A percentile compares a stretch with the other conserved stretches of the same genome.
phyloP scores from a whole-genome alignment of 352 stramenopile species.

The Aphanomyces invadans region DNA sequence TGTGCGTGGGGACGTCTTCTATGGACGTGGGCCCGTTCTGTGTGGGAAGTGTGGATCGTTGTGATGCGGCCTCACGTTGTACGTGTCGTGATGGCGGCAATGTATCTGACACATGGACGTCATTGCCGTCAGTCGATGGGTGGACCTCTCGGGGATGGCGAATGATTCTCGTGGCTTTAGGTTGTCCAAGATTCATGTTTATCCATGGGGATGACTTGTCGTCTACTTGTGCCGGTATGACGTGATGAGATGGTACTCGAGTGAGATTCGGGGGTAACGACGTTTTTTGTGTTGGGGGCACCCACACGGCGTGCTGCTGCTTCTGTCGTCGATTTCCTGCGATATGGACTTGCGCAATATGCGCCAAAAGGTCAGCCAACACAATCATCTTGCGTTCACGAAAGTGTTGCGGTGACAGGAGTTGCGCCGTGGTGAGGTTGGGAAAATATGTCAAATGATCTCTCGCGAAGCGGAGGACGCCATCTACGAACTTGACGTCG shows the following conservation, averaged over 20 bases:
- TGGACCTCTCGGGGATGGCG: slow-evolving; percentile 2
- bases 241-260: slow-evolving; percentile 4
- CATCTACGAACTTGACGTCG: slow-evolving; percentile 67
- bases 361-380: slow-evolving; percentile 41
- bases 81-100: background rate
- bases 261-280: background rate
- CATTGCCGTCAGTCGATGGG: background rate
- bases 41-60: background rate
- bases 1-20: background rate
- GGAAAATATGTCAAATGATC: slow-evolving; percentile 71
- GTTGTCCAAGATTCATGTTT: slow-evolving; percentile 18
- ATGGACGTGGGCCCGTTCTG: background rate
- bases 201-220: background rate
- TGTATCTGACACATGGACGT: background rate
- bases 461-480: slow-evolving; percentile 56
- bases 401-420: slow-evolving; percentile 48
- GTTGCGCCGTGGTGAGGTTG: slow-evolving; percentile 49
- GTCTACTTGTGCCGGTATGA: background rate
- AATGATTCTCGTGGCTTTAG: slow-evolving; percentile 13
- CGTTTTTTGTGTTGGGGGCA: slow-evolving; percentile 30
- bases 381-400: slow-evolving; percentile 50
- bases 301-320: slow-evolving; percentile 47
- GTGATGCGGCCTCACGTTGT: background rate
- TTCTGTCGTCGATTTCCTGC: slow-evolving; percentile 29
- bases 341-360: slow-evolving; percentile 42